A percentile compares a stretch with the other conserved stretches of the same genome.
phyloP scores from a whole-genome alignment of 441 rosid species.

The Rhodomyrtus psidioides region DNA sequence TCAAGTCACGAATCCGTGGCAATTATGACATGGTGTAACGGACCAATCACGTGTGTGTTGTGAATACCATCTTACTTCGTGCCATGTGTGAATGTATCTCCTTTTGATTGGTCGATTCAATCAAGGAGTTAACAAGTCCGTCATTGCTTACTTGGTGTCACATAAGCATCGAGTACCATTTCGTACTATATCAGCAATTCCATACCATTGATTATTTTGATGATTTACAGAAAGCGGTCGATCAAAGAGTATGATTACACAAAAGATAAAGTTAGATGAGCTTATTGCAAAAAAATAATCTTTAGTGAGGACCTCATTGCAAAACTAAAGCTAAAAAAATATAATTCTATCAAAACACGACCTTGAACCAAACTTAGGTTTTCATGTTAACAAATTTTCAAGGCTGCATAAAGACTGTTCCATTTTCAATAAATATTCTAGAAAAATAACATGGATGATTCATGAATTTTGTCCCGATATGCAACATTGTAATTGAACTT shows the following conservation, averaged over 20 bases:
- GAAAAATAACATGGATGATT: neutral
- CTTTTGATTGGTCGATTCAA: neutral
- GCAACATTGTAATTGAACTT: accelerated
- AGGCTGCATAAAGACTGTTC: neutral
- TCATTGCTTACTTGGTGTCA: neutral
- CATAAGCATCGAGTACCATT: neutral
- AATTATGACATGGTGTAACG: neutral
- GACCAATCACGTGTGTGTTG: neutral
- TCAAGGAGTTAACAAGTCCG: accelerated
- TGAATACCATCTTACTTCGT: neutral
- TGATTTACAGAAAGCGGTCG: neutral
- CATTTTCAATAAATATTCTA: neutral
- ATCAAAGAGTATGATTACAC: neutral
- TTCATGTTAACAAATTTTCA: neutral
- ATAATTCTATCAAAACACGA: neutral
- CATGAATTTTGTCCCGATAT: accelerated
- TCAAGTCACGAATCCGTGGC: too few relatives aligned
- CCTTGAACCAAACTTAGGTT: neutral
- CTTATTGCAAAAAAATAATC: neutral
- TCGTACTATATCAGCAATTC: neutral
- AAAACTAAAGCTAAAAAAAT: neutral
- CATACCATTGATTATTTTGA: neutral
- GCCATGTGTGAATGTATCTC: neutral
- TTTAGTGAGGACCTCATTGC: too few relatives aligned
- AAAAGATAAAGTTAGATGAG: neutral